Evolutionary conservation across 768 basidiomycete species (phyloP), one percentile per base, ranked within the genome.

Genomic region (Chalciporus sphaerocephalus): DNA sequence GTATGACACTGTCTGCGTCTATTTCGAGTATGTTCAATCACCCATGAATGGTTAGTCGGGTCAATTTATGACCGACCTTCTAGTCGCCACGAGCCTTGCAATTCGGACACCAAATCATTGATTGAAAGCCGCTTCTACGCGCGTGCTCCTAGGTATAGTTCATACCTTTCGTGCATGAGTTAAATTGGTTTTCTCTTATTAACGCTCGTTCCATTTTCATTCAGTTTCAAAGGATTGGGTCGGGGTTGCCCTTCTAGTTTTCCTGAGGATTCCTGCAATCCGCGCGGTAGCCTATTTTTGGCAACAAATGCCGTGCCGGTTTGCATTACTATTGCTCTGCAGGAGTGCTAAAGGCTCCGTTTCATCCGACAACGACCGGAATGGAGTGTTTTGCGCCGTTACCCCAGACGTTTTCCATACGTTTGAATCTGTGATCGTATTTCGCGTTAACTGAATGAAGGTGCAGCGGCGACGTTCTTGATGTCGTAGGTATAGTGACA

Each of bases 61-160:
- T 23, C 59, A 47, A 20, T 56, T 49, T 30, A 57, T 61, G 61
- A 48, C 37, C 9, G 58, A 66, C 37, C 45, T 64, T n/a, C 28
- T 64, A 18, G 61, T 65, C 2, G 61, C 64, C 28, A 61, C 58
- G 6, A 50, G 46, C 38, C 59, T 61, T 20, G 57, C 64, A 13
- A 48, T 64, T 42, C 53, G 59, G 23, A 59, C 42, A 2, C 53
- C 57, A 9, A 39, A 24, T 28, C 42, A 57, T 42, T 66, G 32
- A 23, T 35, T 17, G 25, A 6, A 30, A 18, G 30, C n/a, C 9
- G 5, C 30, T 28, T n/a, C 8, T 13, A 11, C n/a, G 10, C 20
- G 16, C 24, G 4, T 16, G 9, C 21, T 38, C 9, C 3, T 28
- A 6, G 42, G 32, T 32, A 6, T 23, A 15, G 22, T 10, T 16